These are phyloP conservation scores for Gaultheria prostrata DNA, from an alignment of 148 eudicot species.

Conservation along the genomic window DNA sequence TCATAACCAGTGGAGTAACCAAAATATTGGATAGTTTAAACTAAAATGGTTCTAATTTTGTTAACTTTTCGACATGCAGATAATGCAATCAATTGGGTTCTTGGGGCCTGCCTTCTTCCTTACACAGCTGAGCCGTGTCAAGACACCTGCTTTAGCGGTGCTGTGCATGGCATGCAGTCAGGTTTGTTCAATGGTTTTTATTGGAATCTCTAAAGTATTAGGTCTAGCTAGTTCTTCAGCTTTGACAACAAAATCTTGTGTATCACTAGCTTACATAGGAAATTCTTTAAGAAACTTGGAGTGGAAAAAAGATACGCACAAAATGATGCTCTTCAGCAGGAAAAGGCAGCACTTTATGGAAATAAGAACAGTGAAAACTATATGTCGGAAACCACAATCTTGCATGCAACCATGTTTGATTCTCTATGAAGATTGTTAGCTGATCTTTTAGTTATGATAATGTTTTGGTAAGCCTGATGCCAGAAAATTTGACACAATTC, in stretches of 20 bases:
- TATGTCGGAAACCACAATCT: not conserved
- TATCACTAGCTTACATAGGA: not conserved
- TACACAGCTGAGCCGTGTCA: conserved; percentile 70
- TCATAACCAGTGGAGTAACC: not conserved
- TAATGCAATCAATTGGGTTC: conserved; percentile 96
- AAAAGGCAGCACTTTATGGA: not conserved
- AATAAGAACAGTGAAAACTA: not conserved
- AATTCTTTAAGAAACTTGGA: not conserved
- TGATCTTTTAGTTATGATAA: not conserved
- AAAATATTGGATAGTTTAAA: not conserved
- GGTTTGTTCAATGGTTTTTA: conserved; percentile 34
- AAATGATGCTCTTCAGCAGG: not conserved
- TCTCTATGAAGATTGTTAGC: not conserved
- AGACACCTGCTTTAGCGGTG: conserved; percentile 87
- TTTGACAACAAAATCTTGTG: no score
- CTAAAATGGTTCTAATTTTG: not conserved
- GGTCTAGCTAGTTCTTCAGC: not conserved
- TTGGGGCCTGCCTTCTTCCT: conserved; percentile 95
- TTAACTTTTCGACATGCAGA: conserved; percentile 43
- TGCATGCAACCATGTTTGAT: not conserved
- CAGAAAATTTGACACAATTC: not conserved
- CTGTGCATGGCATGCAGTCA: conserved; percentile 99
- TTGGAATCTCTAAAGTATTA: not conserved
- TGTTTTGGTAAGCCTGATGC: not conserved
- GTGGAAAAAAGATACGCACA: not conserved